Evolutionary conservation across 371 early-diverging fungal genomes (phyloP).

Genomic region (Apophysomyces trapeziformis): DNA sequence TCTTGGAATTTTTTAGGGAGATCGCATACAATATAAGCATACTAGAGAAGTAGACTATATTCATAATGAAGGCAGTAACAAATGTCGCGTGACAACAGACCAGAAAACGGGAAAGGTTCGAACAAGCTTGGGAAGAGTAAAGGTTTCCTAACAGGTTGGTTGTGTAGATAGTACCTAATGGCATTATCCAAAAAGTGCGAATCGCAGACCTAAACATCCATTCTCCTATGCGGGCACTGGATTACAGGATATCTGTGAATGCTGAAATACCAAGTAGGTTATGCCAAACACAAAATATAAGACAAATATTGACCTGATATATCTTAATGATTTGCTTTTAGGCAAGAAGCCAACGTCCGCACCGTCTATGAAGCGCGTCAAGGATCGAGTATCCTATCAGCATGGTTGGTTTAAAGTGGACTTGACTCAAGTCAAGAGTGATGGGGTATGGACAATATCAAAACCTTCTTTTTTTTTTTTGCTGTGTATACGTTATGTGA

Average conservation of each 20-base stretch:
- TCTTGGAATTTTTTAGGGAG: conserved; percentile 30
- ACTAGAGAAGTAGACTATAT: conserved; percentile 73
- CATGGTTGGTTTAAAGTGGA: conserved; percentile 79
- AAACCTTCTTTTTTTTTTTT: conserved; percentile 15
- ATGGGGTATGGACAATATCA: conserved; percentile 15
- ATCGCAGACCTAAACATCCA: conserved; percentile 73
- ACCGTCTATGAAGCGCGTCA: conserved; percentile 63
- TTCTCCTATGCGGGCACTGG: conserved; percentile 70
- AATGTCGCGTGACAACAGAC: conserved; percentile 69
- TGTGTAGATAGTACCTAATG: conserved; percentile 56
- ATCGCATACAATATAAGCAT: conserved; percentile 65
- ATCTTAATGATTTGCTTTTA: not conserved
- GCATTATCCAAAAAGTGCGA: conserved; percentile 67
- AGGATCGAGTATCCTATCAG: conserved; percentile 75
- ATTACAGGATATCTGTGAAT: conserved; percentile 77
- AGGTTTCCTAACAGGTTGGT: not conserved
- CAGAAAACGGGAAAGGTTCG: conserved; percentile 55
- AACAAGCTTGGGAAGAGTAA: too few relatives aligned
- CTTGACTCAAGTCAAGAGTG: conserved; percentile 72
- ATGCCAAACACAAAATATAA: not conserved
- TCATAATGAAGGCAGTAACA: conserved; percentile 38
- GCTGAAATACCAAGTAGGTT: conserved; percentile 62
- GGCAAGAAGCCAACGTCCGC: conserved; percentile 38
- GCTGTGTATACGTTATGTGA: not conserved
- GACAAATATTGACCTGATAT: not conserved